A percentile compares a stretch with the other conserved stretches of the same genome.
Evolutionary conservation across 805 yeast species (phyloP).

Genomic region (Myxozyma neglecta): DNA sequence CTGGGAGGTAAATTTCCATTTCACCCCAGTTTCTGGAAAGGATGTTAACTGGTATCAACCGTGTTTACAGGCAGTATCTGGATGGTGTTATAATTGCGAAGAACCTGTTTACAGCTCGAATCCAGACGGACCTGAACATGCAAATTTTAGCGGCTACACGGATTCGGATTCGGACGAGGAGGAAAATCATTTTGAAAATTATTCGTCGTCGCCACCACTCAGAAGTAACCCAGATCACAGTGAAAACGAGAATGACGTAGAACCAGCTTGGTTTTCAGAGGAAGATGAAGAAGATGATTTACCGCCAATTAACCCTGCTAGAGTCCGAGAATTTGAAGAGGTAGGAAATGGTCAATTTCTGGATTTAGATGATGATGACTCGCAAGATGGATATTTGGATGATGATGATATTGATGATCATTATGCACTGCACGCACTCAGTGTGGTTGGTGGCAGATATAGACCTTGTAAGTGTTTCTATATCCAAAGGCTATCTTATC

Average conservation of each 20-base stretch:
- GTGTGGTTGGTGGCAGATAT: too few relatives aligned
- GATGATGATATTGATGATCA: neutral
- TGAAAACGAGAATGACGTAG: neutral
- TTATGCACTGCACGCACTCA: too few relatives aligned
- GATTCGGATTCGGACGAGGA: neutral
- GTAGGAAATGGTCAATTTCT: neutral
- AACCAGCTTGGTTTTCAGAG: slow-evolving; percentile 4
- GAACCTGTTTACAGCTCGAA: neutral
- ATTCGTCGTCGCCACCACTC: neutral
- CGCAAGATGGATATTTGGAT: slow-evolving; percentile 9
- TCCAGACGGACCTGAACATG: neutral
- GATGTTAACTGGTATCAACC: neutral
- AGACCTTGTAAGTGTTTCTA: too few relatives aligned
- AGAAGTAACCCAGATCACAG: neutral
- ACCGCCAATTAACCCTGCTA: neutral
- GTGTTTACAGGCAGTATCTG: slow-evolving; percentile 27
- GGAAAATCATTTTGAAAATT: neutral
- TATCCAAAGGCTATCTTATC: neutral
- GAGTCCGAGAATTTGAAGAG: neutral
- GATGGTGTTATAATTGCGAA: neutral
- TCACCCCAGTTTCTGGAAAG: neutral
- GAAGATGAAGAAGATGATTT: neutral
- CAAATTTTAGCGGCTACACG: too few relatives aligned
- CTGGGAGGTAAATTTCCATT: slow-evolving; percentile 55
- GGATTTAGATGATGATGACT: slow-evolving; percentile 8